Percentiles rank a stretch among this genome's conserved stretches.
Evolutionary conservation across 2,329 filamentous ascomycete species (phyloP).

Genomic region (Diplodia mutila): DNA sequence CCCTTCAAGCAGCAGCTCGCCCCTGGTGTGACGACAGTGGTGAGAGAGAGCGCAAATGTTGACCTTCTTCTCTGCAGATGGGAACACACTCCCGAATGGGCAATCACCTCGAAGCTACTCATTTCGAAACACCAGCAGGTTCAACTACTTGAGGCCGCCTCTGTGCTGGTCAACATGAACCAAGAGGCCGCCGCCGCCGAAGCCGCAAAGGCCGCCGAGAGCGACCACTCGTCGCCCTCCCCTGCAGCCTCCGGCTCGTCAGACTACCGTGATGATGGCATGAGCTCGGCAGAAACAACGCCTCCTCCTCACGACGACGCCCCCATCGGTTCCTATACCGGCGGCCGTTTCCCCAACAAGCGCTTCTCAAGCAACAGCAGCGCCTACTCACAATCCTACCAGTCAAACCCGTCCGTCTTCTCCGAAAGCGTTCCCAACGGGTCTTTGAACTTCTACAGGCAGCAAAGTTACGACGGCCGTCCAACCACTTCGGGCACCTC

Average conservation of each 20-base stretch:
- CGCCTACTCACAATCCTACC: constrained; percentile 75
- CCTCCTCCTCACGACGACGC: constrained; percentile 76
- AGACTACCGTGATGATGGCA: constrained; percentile 69
- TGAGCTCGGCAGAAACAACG: constrained; percentile 89
- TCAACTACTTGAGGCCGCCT: constrained; percentile 92
- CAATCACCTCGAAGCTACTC: constrained; percentile 92
- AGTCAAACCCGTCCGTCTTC: constrained; percentile 66
- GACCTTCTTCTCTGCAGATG: constrained; percentile 68
- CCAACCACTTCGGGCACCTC: constrained; percentile 71
- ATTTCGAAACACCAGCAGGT: constrained; percentile 99
- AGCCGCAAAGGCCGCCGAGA: constrained; percentile 69
- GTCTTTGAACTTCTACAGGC: constrained; percentile 64
- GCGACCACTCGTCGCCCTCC: constrained; percentile 80
- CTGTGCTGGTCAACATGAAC: constrained; percentile 94
- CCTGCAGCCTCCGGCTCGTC: constrained; percentile 81
- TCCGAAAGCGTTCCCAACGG: constrained; percentile 58
- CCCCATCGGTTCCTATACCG: constrained; percentile 52
- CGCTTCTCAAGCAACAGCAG: constrained; percentile 54
- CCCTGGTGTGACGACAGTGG: not conserved
- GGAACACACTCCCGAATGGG: constrained; percentile 99
- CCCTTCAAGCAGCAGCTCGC: constrained; percentile 35
- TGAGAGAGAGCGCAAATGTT: constrained; percentile 23
- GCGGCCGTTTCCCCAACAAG: constrained; percentile 42
- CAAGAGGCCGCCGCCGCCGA: constrained; percentile 59
- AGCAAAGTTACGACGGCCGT: constrained; percentile 65